Evolutionary conservation across 2,329 filamentous ascomycete genomes (phyloP).

Genomic region (Calonectria pauciramosa): DNA sequence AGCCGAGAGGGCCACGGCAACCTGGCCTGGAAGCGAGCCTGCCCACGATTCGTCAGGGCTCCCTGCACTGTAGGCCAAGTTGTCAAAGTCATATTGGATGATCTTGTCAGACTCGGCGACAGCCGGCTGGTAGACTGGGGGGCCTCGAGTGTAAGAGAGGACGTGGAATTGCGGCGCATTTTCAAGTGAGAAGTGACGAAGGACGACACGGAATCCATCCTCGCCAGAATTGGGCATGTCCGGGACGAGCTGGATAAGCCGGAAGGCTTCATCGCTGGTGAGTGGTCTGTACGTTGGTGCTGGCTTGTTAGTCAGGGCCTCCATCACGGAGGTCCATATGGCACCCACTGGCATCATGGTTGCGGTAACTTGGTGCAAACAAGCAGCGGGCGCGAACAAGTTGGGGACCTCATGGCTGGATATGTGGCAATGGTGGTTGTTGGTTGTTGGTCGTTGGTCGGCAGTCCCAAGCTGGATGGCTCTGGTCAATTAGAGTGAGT

Average conservation of each 20-base stretch:
- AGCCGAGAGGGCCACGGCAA: neutral
- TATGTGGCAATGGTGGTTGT: too few relatives aligned
- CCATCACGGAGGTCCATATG: neutral
- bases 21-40: neutral
- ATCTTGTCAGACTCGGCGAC: neutral
- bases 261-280: neutral
- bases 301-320: neutral
- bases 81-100: neutral
- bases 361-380: neutral
- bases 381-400: neutral
- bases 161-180: neutral
- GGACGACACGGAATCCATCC: neutral
- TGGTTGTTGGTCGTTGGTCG: too few relatives aligned
- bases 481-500: neutral
- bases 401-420: neutral
- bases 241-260: conserved; percentile 2
- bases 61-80: neutral
- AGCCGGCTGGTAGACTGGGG: neutral
- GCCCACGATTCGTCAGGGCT: neutral
- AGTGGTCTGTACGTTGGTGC: neutral
- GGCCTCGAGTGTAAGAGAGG: neutral
- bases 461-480: neutral
- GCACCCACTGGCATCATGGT: neutral
- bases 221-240: neutral
- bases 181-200: neutral